Evolutionary conservation across 805 yeast genomes (phyloP), one percentile per base, ranked within the genome.

Genomic region (Saccharomyces mikatae): DNA sequence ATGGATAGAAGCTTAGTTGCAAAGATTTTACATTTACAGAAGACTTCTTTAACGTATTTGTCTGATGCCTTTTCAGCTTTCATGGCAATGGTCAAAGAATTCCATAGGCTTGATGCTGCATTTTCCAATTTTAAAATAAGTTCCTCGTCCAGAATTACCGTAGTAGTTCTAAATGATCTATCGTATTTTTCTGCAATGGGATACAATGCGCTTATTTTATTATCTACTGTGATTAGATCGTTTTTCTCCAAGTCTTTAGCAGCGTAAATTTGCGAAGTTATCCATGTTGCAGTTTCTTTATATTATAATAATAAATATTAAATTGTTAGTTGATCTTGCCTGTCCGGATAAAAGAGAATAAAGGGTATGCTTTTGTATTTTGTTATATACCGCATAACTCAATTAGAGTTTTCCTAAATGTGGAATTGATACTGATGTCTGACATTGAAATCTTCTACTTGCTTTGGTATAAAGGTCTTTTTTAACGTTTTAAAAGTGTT

Each of bases 101-200:
- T 76, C 79, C 79, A 76, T 10, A 74, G 52, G 14, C 59, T 64
- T 13, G 74, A 66, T 1, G 73, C 68, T 8, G 65, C 55, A 36
- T 62, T 57, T 29, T 72, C 74, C 27, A 72, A 54, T 21, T 62
- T 56, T 21, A 61, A 44, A 1, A 58, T 27, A 1, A 58, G 17
- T 1, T 61, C 70, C 0, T 61, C 59, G 8, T 62, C 55, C 6
- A 61, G 54, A 2, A 54, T 52, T 2, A 62, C 55, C 3, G 62
- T 60, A 9, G 60, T 59, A 0, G 65, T 57, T 49, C 69, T 60
- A 24, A 71, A 59, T 3, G 68, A 55, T 6, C 69, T 54, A 24
- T 67, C 69, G 48, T 66, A 62, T 24, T 71, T 62, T 54, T 71
- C 74, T 0, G 71, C 69, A 28, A 69, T 54, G 0, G 73, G 72